Evolutionary conservation across 2,329 filamentous ascomycete genomes (phyloP).

Genomic region (Cadophora sp.): DNA sequence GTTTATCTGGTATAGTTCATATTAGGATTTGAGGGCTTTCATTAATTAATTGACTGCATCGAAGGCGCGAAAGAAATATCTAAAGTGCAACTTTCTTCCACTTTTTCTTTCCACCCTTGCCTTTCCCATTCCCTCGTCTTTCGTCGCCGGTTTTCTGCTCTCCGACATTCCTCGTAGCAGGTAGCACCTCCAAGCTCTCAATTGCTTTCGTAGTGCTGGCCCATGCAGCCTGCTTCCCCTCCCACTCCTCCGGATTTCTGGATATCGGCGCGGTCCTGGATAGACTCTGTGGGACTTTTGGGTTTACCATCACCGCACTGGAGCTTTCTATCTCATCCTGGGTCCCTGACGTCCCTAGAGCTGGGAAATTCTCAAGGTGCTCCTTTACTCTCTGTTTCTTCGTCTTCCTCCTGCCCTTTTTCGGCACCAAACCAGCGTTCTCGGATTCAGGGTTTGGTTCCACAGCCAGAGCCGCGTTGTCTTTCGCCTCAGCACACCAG

Average conservation of each 20-base stretch:
- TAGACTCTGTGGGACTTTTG: not conserved
- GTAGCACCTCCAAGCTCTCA: not conserved
- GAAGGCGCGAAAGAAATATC: too few species aligned
- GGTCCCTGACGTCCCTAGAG: not conserved
- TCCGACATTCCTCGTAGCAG: not conserved
- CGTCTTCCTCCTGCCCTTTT: not conserved
- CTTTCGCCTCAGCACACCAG: constrained; percentile 8
- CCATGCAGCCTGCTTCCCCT: not conserved
- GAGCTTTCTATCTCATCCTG: not conserved
- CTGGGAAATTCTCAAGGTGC: not conserved
- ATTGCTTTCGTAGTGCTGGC: not conserved
- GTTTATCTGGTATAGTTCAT: too few species aligned
- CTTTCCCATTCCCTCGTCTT: not conserved
- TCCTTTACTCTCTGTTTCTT: not conserved
- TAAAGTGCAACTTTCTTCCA: constrained; percentile 5
- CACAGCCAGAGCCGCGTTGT: not conserved
- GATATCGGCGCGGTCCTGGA: not conserved
- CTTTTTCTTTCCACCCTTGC: constrained; percentile 1
- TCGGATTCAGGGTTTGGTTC: not conserved
- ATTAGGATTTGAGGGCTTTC: not conserved
- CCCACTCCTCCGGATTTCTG: not conserved
- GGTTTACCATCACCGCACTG: not conserved
- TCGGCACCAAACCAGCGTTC: not conserved
- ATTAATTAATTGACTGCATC: not conserved
- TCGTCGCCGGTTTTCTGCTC: not conserved